Percentiles rank a stretch among this genome's conserved stretches.
Evolutionary conservation across 768 basidiomycete species (phyloP).

Genomic region (Porphyrellus cyaneotinctus): DNA sequence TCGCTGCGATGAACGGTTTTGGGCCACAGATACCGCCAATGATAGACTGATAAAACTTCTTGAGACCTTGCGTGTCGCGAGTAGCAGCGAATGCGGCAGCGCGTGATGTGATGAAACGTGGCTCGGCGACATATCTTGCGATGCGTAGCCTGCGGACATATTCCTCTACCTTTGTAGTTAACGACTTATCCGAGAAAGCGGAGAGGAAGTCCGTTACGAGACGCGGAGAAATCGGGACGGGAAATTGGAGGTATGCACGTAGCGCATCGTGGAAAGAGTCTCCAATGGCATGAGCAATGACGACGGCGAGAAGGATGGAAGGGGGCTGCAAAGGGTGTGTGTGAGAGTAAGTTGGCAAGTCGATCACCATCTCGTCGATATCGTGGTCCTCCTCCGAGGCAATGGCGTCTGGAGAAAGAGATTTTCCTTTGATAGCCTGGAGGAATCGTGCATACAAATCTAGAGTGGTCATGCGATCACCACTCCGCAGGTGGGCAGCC

Average conservation of each 20-base stretch:
- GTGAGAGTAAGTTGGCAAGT: constrained; percentile 17
- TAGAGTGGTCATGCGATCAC: constrained; percentile 41
- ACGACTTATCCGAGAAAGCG: constrained; percentile 32
- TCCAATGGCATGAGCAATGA: constrained; percentile 59
- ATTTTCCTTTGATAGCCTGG: constrained; percentile 18
- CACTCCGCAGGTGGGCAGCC: constrained; percentile 39
- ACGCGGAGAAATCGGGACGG: constrained; percentile 33
- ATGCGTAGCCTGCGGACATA: constrained; percentile 48
- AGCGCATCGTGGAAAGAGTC: constrained; percentile 58
- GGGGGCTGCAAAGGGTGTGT: constrained; percentile 16
- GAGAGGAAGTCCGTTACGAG: constrained; percentile 39
- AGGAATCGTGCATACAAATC: constrained; percentile 42
- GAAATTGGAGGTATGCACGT: constrained; percentile 36
- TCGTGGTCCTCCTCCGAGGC: constrained; percentile 15
- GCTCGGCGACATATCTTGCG: constrained; percentile 50
- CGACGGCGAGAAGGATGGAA: constrained; percentile 47
- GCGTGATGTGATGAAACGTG: constrained; percentile 47
- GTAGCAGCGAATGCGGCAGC: constrained; percentile 43
- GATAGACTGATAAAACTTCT: constrained; percentile 48
- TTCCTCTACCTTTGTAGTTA: constrained; percentile 39
- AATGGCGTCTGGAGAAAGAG: constrained; percentile 13
- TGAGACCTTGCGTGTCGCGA: constrained; percentile 32
- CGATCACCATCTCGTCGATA: constrained; percentile 25
- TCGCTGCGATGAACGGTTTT: constrained; percentile 51
- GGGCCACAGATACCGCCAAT: constrained; percentile 47